Conservation (phyloP, 805 yeast species). For the Saccharomycopsis javanensis region DNA sequence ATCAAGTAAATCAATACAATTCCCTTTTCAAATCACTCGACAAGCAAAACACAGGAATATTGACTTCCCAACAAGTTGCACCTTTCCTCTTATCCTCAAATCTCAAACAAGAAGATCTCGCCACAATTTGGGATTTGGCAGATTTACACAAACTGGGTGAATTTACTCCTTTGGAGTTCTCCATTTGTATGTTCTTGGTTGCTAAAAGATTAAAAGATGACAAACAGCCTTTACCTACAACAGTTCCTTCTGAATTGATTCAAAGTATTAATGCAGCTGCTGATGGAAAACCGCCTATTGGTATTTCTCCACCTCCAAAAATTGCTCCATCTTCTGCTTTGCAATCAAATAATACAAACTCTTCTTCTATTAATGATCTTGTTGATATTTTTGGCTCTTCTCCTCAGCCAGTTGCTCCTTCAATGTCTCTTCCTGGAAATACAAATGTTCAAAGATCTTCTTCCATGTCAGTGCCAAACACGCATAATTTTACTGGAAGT, state of each 20-base stretch:
- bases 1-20: constrained; percentile 70
- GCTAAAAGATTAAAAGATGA: constrained; percentile 71
- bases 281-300: neutral
- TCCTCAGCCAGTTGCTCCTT: constrained; percentile 24
- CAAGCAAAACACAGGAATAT: constrained; percentile 46
- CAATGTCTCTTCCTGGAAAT: too few species aligned
- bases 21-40: constrained; percentile 72
- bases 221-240: constrained; percentile 54
- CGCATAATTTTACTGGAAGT: constrained; percentile 14
- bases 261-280: constrained; percentile 25
- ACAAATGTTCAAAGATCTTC: constrained; percentile 1
- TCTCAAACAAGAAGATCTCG: constrained; percentile 73
- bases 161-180: constrained; percentile 73
- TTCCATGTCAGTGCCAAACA: neutral
- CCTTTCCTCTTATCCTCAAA: constrained; percentile 82
- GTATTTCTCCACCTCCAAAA: constrained; percentile 8
- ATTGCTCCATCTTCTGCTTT: constrained; percentile 25
- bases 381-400: constrained; percentile 22
- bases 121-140: constrained; percentile 89
- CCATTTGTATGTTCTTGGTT: constrained; percentile 88
- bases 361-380: constrained; percentile 15
- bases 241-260: constrained; percentile 59
- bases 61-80: constrained; percentile 77
- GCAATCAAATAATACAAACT: constrained; percentile 2
- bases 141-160: constrained; percentile 81